A percentile compares a stretch with the other conserved stretches of the same genome.
phyloP scores from a whole-genome alignment of 306 rosid genomes.

The Vigna unguiculata region DNA sequence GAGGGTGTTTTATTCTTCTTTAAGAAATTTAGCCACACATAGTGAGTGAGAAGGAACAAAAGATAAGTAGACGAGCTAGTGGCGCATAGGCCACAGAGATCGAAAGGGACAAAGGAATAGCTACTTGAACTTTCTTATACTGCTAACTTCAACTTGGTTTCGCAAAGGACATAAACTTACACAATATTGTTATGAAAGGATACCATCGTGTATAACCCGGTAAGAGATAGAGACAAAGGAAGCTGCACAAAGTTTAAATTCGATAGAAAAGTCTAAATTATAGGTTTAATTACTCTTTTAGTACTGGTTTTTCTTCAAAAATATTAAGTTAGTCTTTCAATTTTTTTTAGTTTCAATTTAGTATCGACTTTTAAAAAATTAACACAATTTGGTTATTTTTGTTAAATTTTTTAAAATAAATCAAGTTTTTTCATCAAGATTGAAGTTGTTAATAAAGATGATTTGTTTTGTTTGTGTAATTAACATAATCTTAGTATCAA shows the following conservation, averaged over 20 bases:
- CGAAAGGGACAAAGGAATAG: neutral
- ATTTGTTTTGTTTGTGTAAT: no score
- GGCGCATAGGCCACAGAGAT: neutral
- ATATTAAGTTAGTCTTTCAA: no score
- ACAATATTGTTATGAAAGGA: neutral
- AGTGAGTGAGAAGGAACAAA: neutral
- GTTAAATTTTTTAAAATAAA: no score
- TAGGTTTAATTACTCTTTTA: no score
- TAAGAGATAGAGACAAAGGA: neutral
- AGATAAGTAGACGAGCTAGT: neutral
- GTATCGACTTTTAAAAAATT: no score
- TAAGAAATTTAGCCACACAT: constrained; percentile 36
- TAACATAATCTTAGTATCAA: no score
- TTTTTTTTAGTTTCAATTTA: no score
- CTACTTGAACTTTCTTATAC: constrained; percentile 7
- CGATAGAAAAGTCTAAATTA: no score
- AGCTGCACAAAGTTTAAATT: neutral
- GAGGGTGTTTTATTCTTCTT: constrained; percentile 49
- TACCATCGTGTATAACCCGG: neutral
- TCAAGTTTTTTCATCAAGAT: no score
- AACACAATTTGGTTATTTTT: no score
- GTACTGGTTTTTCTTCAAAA: no score
- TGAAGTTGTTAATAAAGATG: no score
- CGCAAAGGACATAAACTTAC: constrained; percentile 63
- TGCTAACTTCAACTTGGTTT: constrained; percentile 50